These are phyloP conservation scores for Zasmidium cellare DNA, from an alignment of 2,329 filamentous ascomycete genomes.

Conservation along the genomic window DNA sequence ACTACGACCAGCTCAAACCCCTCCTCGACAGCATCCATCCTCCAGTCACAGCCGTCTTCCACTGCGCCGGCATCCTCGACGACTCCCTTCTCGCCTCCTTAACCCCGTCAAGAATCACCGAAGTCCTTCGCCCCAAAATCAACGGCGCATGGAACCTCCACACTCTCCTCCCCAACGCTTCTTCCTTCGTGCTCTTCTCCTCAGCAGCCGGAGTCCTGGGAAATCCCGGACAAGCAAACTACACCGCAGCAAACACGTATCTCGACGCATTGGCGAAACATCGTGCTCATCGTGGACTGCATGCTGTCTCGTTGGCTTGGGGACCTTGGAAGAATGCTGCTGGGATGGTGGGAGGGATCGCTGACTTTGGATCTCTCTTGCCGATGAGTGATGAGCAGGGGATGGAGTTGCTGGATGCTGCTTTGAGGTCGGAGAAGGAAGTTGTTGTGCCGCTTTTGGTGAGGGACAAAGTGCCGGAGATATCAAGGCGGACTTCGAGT, in stretches of 20 bases:
- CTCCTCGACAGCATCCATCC: not conserved
- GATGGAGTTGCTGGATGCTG: not conserved
- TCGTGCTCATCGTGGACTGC: constrained; percentile 41
- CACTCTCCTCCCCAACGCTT: not conserved
- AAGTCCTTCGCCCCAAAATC: not conserved
- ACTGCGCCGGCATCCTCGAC: not conserved
- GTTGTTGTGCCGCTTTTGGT: not conserved
- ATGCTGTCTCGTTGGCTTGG: constrained; percentile 23
- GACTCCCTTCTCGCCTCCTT: not conserved
- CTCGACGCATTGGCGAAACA: constrained; percentile 31
- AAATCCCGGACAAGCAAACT: constrained; percentile 59
- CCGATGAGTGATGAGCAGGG: not conserved
- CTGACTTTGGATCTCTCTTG: not conserved
- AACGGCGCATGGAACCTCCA: not conserved
- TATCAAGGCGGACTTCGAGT: not conserved
- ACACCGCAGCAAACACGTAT: constrained; percentile 50
- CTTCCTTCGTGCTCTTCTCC: constrained; percentile 52
- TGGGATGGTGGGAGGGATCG: not conserved
- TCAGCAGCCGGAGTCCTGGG: constrained; percentile 58
- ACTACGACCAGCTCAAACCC: not conserved
- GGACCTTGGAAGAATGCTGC: not conserved
- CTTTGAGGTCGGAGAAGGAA: not conserved
- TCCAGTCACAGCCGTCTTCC: not conserved
- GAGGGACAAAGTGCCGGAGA: not conserved
- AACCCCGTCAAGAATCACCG: not conserved